These are phyloP conservation scores for Glomus cerebriforme DNA, from an alignment of 192 early-diverging fungal species.

Conservation along the genomic window DNA sequence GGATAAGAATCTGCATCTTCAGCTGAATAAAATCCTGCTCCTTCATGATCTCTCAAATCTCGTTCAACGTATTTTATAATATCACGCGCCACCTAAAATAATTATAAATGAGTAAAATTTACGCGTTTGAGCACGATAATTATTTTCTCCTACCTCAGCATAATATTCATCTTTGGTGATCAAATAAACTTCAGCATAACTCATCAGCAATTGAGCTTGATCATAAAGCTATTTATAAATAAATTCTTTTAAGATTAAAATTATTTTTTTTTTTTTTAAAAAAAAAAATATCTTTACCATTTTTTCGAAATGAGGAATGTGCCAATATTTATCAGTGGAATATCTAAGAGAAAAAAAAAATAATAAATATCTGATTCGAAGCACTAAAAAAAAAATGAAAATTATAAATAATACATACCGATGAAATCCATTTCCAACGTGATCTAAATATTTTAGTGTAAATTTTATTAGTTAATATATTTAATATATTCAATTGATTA, in stretches of 20 bases:
- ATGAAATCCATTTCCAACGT: slow-evolving; percentile 55
- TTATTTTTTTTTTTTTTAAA: neutral
- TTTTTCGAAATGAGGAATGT: slow-evolving; percentile 72
- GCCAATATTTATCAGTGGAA: slow-evolving; percentile 42
- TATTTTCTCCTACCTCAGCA: slow-evolving; percentile 39
- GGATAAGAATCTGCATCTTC: slow-evolving; percentile 69
- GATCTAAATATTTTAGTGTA: slow-evolving; percentile 35
- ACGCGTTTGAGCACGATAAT: neutral
- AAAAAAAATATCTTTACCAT: slow-evolving; percentile 40
- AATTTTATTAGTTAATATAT: neutral
- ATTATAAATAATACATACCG: slow-evolving; percentile 29
- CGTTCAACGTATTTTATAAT: slow-evolving; percentile 58
- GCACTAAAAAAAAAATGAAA: neutral
- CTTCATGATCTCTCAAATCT: slow-evolving; percentile 49
- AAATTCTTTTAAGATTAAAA: no score
- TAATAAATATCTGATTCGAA: neutral
- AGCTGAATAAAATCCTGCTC: slow-evolving; percentile 61
- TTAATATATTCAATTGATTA: neutral
- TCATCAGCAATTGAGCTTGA: slow-evolving; percentile 61
- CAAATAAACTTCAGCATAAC: slow-evolving; percentile 47
- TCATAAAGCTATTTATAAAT: slow-evolving; percentile 51
- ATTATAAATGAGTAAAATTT: neutral
- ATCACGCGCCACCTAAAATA: slow-evolving; percentile 44
- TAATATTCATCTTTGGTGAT: slow-evolving; percentile 50
- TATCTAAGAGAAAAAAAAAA: slow-evolving; percentile 22